phyloP scores from a whole-genome alignment of 2,329 filamentous ascomycete species.

The Davidsoniella eucalypti region DNA sequence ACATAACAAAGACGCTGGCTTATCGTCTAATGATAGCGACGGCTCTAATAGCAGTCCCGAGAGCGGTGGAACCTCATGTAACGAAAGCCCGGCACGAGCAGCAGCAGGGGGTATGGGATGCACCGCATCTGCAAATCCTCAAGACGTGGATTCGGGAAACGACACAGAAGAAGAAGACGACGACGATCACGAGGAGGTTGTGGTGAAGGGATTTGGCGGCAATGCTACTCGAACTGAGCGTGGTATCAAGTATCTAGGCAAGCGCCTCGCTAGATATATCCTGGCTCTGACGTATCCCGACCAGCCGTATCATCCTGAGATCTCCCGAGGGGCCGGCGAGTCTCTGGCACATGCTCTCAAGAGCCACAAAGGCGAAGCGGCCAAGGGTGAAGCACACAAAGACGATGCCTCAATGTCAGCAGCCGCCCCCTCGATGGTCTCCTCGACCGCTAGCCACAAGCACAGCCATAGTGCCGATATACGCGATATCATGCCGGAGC shows the following conservation, averaged over 20 bases:
- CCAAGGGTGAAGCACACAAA: background rate
- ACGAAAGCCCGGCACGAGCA: constrained; percentile 10
- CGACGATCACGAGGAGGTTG: constrained; percentile 65
- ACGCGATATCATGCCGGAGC: constrained; percentile 19
- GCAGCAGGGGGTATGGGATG: background rate
- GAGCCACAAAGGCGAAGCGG: constrained; percentile 17
- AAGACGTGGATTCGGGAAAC: constrained; percentile 12
- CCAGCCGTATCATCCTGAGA: constrained; percentile 63
- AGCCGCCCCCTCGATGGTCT: background rate
- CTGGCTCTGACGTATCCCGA: constrained; percentile 84
- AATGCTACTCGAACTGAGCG: constrained; percentile 85
- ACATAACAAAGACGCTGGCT: background rate
- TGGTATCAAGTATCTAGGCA: constrained; percentile 93
- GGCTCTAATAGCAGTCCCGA: background rate
- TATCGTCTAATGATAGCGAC: background rate
- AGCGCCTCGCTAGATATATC: constrained; percentile 81
- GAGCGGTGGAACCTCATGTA: constrained; percentile 6
- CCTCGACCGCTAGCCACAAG: background rate
- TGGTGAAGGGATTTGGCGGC: constrained; percentile 77
- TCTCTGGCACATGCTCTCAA: constrained; percentile 25
- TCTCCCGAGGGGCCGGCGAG: constrained; percentile 30
- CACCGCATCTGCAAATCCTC: background rate
- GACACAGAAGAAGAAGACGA: constrained; percentile 28
- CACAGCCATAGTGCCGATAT: background rate
- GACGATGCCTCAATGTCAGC: background rate